Evolutionary conservation across 805 yeast species (phyloP), one percentile per base, ranked within the genome.

Genomic region (Saccharomycopsis microspora): DNA sequence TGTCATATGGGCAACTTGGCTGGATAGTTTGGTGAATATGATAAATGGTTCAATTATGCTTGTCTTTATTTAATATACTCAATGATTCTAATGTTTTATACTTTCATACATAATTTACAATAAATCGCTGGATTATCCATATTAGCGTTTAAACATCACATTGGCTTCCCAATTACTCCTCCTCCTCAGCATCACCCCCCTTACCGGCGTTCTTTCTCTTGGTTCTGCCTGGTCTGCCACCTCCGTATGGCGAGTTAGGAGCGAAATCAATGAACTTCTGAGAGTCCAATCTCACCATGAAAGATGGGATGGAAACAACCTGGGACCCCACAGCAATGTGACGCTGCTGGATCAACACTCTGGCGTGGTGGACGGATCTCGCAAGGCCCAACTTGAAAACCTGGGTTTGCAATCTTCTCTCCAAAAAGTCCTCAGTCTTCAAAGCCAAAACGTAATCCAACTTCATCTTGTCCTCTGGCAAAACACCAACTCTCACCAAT

Each of bases 301-400:
- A 93, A 60, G 97, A 90, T 74, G 98, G 97, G 62, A 93, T 85
- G 79, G 80, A 85, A 74, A 93, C 98, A 64, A 88, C 80, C 79
- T 93, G 98, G 85, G 94, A 93, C 76, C 98, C 98, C 70, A 93
- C 98, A 68, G 97, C 95, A 71, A 93, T 90, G 82, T 93, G 98
- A 82, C 97, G 87, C 80, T 93, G 98, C 63, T 90, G 70, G 69
- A 93, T 93, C 76, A 93, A 84, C 62, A 93, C 95, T 82, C 98
- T 89, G 61, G 98, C 98, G 80, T 93, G 98, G 85, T 93, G 98
- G 68, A 93, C 85, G 63, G 97, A 89, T 80, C 89, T 93, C 67
- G 98, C 98, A 70, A 93, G 82, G 71, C 98, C 98, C 65, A 88
- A 84, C 81, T 90, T 93, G 96, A 90, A 93, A 60, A 93, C 98